Evolutionary conservation across 2,329 filamentous ascomycete species (phyloP).

Genomic region (Diplodia sapinea): DNA sequence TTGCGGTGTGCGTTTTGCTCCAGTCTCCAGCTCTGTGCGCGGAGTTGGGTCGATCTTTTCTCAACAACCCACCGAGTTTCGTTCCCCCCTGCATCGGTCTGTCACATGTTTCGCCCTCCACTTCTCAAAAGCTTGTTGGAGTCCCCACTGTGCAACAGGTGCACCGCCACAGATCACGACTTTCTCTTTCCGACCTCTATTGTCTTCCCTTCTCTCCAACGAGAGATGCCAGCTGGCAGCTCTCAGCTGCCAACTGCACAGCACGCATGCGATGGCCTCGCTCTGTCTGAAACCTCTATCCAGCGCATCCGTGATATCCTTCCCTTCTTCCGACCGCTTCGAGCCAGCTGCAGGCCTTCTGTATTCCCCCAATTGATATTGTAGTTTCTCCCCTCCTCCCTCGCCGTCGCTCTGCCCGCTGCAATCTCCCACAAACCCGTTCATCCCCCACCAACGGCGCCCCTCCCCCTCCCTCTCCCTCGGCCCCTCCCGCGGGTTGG

Average conservation of each 20-base stretch:
- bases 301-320: background rate
- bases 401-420: background rate
- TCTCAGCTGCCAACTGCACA: background rate
- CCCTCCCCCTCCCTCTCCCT: background rate
- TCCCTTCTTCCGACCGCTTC: background rate
- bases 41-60: slow-evolving; percentile 2
- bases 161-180: slow-evolving; percentile 18
- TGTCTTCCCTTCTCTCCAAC: background rate
- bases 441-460: background rate
- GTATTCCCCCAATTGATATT: background rate
- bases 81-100: background rate
- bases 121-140: background rate
- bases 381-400: background rate
- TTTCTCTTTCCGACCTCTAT: background rate
- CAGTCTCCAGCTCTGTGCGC: background rate
- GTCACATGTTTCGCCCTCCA: background rate
- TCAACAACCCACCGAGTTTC: slow-evolving; percentile 8
- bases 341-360: background rate
- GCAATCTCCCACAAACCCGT: background rate
- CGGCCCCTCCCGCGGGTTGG: no score
- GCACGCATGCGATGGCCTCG: background rate
- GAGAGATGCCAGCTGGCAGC: background rate
- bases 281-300: background rate
- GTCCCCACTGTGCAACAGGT: background rate
- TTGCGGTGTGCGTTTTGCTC: slow-evolving; percentile 16